Conservation (phyloP, 2,329 filamentous ascomycete genomes). For the Bipolaris cookei region DNA sequence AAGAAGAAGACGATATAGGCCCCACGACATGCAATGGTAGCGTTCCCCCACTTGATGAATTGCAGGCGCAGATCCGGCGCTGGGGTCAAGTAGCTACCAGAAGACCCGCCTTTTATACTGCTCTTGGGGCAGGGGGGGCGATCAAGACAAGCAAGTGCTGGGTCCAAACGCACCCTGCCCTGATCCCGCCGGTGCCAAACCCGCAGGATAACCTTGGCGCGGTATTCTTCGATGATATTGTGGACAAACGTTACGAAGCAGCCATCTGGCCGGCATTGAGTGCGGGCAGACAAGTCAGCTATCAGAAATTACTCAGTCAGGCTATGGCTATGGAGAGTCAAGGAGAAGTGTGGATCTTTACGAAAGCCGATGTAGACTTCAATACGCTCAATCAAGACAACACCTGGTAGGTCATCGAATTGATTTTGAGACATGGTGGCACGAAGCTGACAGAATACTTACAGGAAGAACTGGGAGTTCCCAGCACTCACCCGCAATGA, state of each 20-base stretch:
- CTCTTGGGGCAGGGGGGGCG: background rate
- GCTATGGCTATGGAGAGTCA: background rate
- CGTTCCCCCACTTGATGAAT: background rate
- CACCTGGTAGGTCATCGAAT: background rate
- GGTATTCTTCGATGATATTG: background rate
- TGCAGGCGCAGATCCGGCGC: background rate
- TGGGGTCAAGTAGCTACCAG: background rate
- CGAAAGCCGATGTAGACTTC: background rate
- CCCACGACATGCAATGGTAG: background rate
- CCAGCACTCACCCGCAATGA: background rate
- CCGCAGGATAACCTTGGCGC: background rate
- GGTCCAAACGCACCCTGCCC: background rate
- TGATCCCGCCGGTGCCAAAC: background rate
- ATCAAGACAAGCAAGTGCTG: background rate
- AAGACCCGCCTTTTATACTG: background rate
- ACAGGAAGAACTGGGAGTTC: background rate
- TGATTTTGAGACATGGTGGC: background rate
- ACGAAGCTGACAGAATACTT: background rate
- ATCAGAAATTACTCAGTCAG: background rate
- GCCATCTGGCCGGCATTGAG: background rate
- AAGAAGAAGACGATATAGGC: conserved; percentile 1
- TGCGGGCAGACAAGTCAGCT: background rate
- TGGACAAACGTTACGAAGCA: background rate
- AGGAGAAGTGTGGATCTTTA: background rate
- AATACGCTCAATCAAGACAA: background rate